These are phyloP conservation scores for Globisporangium nodosum DNA, from an alignment of 352 stramenopile genomes.

Conservation along the genomic window DNA sequence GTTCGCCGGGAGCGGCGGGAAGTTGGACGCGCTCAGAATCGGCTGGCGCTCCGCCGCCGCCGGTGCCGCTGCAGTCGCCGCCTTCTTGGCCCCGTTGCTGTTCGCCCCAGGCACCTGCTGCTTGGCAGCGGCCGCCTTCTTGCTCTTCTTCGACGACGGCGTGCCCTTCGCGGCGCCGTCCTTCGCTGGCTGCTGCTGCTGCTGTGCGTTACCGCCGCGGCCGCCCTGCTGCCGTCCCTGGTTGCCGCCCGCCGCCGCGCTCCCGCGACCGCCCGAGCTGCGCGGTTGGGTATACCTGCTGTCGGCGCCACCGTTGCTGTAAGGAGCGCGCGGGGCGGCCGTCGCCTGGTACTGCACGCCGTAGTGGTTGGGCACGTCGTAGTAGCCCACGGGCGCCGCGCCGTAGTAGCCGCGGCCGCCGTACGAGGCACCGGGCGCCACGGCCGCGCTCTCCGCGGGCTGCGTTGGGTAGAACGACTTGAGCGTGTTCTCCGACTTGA, in stretches of 20 bases:
- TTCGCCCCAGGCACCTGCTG: conserved; percentile 24
- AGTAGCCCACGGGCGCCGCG: conserved; percentile 46
- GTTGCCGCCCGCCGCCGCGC: conserved; percentile 9
- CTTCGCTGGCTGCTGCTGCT: conserved; percentile 32
- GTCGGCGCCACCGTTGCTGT: conserved; percentile 31
- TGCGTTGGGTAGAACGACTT: conserved; percentile 88
- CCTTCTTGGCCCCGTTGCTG: conserved; percentile 26
- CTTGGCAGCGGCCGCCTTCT: conserved; percentile 39
- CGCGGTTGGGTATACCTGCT: conserved; percentile 30
- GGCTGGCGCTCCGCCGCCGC: conserved; percentile 53
- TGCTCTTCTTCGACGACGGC: conserved; percentile 45
- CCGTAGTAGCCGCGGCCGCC: conserved; percentile 68
- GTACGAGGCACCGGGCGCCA: conserved; percentile 30
- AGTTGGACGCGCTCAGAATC: conserved; percentile 78
- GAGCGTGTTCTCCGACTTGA: conserved; percentile 92
- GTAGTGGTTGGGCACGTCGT: conserved; percentile 55
- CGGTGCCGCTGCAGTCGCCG: conserved; percentile 4
- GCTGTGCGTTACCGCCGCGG: conserved; percentile 16
- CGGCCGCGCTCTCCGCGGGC: conserved; percentile 37
- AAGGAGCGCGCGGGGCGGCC: conserved; percentile 29
- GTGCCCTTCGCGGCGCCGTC: conserved; percentile 41
- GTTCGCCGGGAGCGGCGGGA: conserved; percentile 61
- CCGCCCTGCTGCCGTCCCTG: conserved; percentile 27
- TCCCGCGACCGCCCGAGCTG: conserved; percentile 11
- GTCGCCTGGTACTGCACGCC: conserved; percentile 47